phyloP scores from a whole-genome alignment of 2,329 filamentous ascomycete species.

The Fusarium abutilonis region DNA sequence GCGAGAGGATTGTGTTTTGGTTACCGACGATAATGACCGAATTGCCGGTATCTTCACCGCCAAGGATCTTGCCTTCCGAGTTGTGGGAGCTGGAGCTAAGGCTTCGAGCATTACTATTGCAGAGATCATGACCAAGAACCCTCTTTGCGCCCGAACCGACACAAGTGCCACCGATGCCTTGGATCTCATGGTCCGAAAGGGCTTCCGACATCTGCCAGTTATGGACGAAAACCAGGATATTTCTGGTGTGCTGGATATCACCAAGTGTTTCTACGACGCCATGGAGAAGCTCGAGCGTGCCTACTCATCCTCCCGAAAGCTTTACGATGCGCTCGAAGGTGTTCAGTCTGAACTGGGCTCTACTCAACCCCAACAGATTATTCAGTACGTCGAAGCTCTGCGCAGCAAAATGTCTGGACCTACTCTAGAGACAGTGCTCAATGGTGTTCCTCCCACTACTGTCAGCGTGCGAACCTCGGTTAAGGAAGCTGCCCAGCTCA shows the following conservation, averaged over 20 bases:
- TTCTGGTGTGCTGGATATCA: constrained; percentile 96
- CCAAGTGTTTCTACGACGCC: constrained; percentile 99
- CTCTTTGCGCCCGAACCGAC: constrained; percentile 94
- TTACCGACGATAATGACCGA: constrained; percentile 96
- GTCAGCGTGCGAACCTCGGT: constrained; percentile 96
- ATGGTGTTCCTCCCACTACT: constrained; percentile 89
- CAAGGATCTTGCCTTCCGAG: constrained; percentile 97
- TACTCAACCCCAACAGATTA: constrained; percentile 97
- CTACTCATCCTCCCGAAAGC: constrained; percentile 96
- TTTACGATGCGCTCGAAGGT: constrained; percentile 97
- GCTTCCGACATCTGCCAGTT: constrained; percentile 95
- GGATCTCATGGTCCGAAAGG: constrained; percentile 97
- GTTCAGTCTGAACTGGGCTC: constrained; percentile 96
- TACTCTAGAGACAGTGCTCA: constrained; percentile 92
- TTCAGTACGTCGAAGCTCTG: constrained; percentile 97
- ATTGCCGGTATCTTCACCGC: constrained; percentile 99
- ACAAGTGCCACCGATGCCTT: constrained; percentile 97
- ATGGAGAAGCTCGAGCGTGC: constrained; percentile 99
- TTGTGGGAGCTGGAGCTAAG: constrained; percentile 90
- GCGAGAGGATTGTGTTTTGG: constrained; percentile 95
- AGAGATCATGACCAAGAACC: constrained; percentile 99
- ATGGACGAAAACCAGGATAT: constrained; percentile 99
- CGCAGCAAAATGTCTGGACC: constrained; percentile 97
- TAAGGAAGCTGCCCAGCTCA: constrained; percentile 91
- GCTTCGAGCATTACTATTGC: constrained; percentile 90